Conservation (phyloP, 2,329 filamentous ascomycete genomes). For the Neofusicoccum parvum region DNA sequence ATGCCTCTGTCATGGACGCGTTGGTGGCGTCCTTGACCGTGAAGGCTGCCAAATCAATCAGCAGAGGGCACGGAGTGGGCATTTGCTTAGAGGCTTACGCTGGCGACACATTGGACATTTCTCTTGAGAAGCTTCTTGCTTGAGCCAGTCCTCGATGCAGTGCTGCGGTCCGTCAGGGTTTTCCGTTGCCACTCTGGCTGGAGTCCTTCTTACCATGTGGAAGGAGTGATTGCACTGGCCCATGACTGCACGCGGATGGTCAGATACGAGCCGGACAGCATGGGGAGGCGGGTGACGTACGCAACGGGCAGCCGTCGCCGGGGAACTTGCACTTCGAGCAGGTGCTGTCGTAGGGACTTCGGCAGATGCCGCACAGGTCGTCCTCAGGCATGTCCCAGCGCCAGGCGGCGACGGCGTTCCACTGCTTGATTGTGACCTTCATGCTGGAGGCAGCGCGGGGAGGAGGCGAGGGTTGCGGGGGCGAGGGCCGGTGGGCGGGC, state of each 20-base stretch:
- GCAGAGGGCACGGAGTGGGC: neutral
- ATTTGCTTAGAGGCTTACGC: slow-evolving; percentile 57
- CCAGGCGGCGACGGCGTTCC: slow-evolving; percentile 95
- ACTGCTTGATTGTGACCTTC: slow-evolving; percentile 94
- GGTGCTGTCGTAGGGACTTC: slow-evolving; percentile 95
- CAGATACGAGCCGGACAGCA: neutral
- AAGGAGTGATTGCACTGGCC: slow-evolving; percentile 98
- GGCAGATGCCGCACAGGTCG: slow-evolving; percentile 97
- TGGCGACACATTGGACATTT: slow-evolving; percentile 98
- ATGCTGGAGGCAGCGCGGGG: slow-evolving; percentile 52
- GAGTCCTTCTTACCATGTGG: slow-evolving; percentile 71
- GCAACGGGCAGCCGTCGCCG: slow-evolving; percentile 89
- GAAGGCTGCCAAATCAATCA: slow-evolving; percentile 35
- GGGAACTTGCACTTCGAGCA: slow-evolving; percentile 98
- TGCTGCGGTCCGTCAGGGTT: slow-evolving; percentile 60
- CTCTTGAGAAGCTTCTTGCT: slow-evolving; percentile 88
- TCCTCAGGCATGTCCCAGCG: slow-evolving; percentile 97
- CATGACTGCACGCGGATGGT: slow-evolving; percentile 64
- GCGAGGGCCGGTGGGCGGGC: slow-evolving; percentile 27
- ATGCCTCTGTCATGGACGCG: slow-evolving; percentile 18
- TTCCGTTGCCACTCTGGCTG: neutral
- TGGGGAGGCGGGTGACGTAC: slow-evolving; percentile 56
- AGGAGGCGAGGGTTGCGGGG: slow-evolving; percentile 20
- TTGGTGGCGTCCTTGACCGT: slow-evolving; percentile 38
- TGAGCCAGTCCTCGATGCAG: slow-evolving; percentile 94